A percentile compares a stretch with the other conserved stretches of the same genome.
These are phyloP conservation scores for Erythrobasidium yunnanense DNA, from an alignment of 768 basidiomycete genomes.

Conservation along the genomic window DNA sequence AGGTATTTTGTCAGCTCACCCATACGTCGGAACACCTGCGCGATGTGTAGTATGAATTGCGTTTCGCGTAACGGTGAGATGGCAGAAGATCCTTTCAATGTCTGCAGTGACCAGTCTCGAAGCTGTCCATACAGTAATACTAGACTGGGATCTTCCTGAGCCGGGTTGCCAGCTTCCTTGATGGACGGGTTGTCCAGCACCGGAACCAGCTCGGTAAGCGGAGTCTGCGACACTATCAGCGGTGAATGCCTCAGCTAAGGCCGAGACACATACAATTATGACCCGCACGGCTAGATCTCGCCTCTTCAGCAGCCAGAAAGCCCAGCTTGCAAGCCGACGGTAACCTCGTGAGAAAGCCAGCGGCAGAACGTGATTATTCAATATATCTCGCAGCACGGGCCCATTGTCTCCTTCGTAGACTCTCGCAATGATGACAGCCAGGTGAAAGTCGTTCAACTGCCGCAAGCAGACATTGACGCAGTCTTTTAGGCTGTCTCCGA, in stretches of 20 bases:
- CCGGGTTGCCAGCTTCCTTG: conserved; percentile 63
- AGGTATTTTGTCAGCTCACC: conserved; percentile 49
- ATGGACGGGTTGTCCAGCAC: conserved; percentile 41
- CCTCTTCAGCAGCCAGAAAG: conserved; percentile 83
- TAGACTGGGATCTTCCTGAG: conserved; percentile 88
- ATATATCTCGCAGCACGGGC: conserved; percentile 58
- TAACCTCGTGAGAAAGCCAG: conserved; percentile 77
- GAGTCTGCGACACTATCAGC: conserved; percentile 29
- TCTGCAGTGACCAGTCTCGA: conserved; percentile 79
- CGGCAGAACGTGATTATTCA: conserved; percentile 67
- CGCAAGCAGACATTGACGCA: conserved; percentile 81
- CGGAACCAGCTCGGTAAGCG: conserved; percentile 28
- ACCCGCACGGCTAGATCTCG: conserved; percentile 82
- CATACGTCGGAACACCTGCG: conserved; percentile 86
- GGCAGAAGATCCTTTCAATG: conserved; percentile 82
- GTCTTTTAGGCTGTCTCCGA: conserved; percentile 77
- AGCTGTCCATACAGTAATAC: conserved; percentile 81
- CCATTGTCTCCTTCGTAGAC: conserved; percentile 73
- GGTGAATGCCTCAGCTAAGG: background rate
- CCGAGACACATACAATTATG: conserved; percentile 55
- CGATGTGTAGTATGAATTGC: conserved; percentile 80
- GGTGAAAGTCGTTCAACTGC: conserved; percentile 77
- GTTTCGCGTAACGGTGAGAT: conserved; percentile 80
- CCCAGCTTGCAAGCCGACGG: conserved; percentile 89
- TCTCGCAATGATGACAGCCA: conserved; percentile 76